Evolutionary conservation across 1,284 basidiomycete species (phyloP), one percentile per base, ranked within the genome.

Genomic region (Phlebopus sp.): DNA sequence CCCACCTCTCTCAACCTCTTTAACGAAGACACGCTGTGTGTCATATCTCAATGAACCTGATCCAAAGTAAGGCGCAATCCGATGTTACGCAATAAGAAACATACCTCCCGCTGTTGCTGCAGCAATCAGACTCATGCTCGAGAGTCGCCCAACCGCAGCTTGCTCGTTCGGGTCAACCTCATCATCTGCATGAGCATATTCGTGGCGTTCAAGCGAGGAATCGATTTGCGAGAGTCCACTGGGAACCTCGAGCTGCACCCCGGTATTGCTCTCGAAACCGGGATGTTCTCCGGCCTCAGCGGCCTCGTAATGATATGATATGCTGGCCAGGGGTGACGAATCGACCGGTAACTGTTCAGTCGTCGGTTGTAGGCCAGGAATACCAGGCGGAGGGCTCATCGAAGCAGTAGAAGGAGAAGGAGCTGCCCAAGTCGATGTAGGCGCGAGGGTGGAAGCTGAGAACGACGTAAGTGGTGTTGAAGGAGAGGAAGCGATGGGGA

Each of bases 91-190:
- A 15, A 42, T 36, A 38, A 49, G 39, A 52, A 50, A 61, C 78
- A 60, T 63, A 89, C 86, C 84, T 52, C 80, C 82, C 7, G 86
- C 84, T 29, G 85, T 79, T 27, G 93, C 84, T 6, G 90, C 88
- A 30, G 91, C 92, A 69, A 97, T 90, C 48, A 98, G 71, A 62
- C 91, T 94, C 86, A 97, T 92, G 52, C 92, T 93, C 5, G 92
- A 90, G 46, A 96, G 76, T 49, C 93, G 79, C 3, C 94, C 95
- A 14, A 95, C 79, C 2, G 90, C 84, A 11, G 90, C 91, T 63
- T 96, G 92, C 58, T 73, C 75, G 39, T 67, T 69, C 14, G 72
- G 64, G 41, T 77, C 73, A 25, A 63, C 44, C 40, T 65, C 65
- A 47, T 69, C 63, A 14, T 53, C 65, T n/a, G 36, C 17, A 27